phyloP scores from a whole-genome alignment of 2,329 filamentous ascomycete species.

The Hymenotorrendiella dingleyae region DNA sequence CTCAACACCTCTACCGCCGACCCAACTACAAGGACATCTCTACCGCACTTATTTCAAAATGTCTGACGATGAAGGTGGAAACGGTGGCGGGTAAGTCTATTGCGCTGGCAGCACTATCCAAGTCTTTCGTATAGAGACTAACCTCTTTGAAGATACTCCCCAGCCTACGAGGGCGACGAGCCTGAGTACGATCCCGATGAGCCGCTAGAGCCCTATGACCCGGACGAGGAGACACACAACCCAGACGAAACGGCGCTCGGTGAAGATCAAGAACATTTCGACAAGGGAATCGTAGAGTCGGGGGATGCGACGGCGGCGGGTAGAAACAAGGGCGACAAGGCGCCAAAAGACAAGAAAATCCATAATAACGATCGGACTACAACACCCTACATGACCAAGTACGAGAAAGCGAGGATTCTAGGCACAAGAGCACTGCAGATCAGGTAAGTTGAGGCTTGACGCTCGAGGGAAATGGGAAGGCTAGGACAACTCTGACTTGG shows the following conservation, averaged over 20 bases:
- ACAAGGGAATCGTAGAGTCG: slow-evolving; percentile 47
- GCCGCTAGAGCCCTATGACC: slow-evolving; percentile 50
- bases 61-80: slow-evolving; percentile 62
- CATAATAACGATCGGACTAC: slow-evolving; percentile 82
- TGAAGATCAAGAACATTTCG: slow-evolving; percentile 45
- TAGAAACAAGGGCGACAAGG: slow-evolving; percentile 49
- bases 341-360: slow-evolving; percentile 78
- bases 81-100: slow-evolving; percentile 44
- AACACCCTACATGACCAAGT: slow-evolving; percentile 99
- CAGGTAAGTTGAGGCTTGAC: slow-evolving; percentile 53
- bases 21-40: neutral
- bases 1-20: neutral
- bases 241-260: slow-evolving; percentile 48
- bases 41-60: slow-evolving; percentile 38
- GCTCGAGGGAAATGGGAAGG: neutral
- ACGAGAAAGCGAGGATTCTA: slow-evolving; percentile 88
- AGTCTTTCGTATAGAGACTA: neutral
- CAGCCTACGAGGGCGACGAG: slow-evolving; percentile 65
- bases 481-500: neutral
- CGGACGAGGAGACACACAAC: slow-evolving; percentile 46
- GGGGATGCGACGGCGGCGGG: slow-evolving; percentile 57
- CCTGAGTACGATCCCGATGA: slow-evolving; percentile 52
- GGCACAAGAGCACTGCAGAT: slow-evolving; percentile 94
- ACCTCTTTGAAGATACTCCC: slow-evolving; percentile 38
- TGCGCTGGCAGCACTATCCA: neutral